Base-by-base conservation (phyloP, 2,329 filamentous ascomycete genomes). In the Colletotrichum sidae region DNA sequence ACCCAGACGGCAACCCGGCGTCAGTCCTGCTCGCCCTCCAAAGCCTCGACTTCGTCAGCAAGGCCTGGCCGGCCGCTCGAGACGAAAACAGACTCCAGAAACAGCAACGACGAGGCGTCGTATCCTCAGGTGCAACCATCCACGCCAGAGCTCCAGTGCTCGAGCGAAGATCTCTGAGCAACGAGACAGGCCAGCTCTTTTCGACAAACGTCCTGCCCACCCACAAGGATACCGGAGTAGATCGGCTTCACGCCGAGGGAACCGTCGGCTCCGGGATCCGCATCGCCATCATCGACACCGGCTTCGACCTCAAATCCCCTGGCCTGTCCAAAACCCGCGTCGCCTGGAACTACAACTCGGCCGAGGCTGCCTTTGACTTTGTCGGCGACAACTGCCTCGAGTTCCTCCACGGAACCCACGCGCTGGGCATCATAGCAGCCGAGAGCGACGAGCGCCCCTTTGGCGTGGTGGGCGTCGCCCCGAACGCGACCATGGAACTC, bases 401-500 rank as follows among this genome's bases (percentile, higher is more conserved):
- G 6, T 55, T 50, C 51, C 79, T 79, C 33, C 81, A 84, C 68
- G 80, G 81, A 4, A 83, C 81, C 0, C 80, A 81, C 63, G 77
- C 81, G 15, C 74, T 81, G 13, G 82, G 82, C 50, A 81, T 82
- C 59, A 79, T 84, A 55, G 81, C 78, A 45, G 81, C 41, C n/a
- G 41, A 55, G 8, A 55, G 53, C 11, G 41, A 37, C 9, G 53
- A 55, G 7, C 41, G 41, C 9, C 41, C 44, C 37, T 52, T 52
- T 17, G 49, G 49, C 15, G 12, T 52, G n/a, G 49, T 52, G 49
- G 49, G 49, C 33, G 49, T 52, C 2, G 49, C 49, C 6, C 49
- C 49, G 7, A 15, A 35, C 3, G 49, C 49, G n/a, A 52, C 49
- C 17, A 6, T 52, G 37, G 33, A 52, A 13, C 33, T 52, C 8